A percentile compares a stretch with the other conserved stretches of the same genome.
phyloP scores from a whole-genome alignment of 768 basidiomycete genomes.

The Russula sp. region DNA sequence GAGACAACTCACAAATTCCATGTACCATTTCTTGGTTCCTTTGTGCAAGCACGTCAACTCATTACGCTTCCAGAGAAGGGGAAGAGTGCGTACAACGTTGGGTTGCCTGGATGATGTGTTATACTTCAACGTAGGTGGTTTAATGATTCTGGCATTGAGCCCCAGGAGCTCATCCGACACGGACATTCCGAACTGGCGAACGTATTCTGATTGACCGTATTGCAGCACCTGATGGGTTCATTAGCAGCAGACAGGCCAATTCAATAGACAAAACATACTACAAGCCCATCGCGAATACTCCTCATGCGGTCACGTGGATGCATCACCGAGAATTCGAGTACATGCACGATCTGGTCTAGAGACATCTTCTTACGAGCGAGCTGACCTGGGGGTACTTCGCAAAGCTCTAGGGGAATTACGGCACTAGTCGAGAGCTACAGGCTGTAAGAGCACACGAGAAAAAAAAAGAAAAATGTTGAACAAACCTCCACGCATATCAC shows the following conservation, averaged over 20 bases:
- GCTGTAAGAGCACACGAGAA: not conserved
- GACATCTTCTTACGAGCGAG: conserved; percentile 66
- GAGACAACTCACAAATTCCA: conserved; percentile 65
- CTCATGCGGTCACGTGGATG: conserved; percentile 47
- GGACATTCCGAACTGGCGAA: conserved; percentile 59
- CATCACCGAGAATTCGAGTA: conserved; percentile 61
- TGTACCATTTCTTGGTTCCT: conserved; percentile 55
- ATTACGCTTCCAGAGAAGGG: not conserved
- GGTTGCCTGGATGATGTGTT: conserved; percentile 46
- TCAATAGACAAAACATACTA: conserved; percentile 28
- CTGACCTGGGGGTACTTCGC: conserved; percentile 55
- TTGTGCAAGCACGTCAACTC: not conserved
- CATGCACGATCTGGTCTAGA: conserved; percentile 44
- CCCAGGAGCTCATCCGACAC: conserved; percentile 47
- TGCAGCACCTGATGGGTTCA: conserved; percentile 42
- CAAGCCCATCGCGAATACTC: conserved; percentile 46
- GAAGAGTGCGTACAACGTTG: conserved; percentile 42
- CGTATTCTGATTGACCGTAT: conserved; percentile 40
- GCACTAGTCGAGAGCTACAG: conserved; percentile 52
- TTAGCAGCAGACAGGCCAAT: not conserved
- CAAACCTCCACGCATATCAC: conserved; percentile 64
- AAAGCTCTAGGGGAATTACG: conserved; percentile 59
- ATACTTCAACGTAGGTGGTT: conserved; percentile 58
- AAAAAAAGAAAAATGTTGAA: not conserved
- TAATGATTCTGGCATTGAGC: conserved; percentile 53